Evolutionary conservation across 495 filamentous ascomycete genomes (phyloP).

Genomic region (Penicillium waksmanii): DNA sequence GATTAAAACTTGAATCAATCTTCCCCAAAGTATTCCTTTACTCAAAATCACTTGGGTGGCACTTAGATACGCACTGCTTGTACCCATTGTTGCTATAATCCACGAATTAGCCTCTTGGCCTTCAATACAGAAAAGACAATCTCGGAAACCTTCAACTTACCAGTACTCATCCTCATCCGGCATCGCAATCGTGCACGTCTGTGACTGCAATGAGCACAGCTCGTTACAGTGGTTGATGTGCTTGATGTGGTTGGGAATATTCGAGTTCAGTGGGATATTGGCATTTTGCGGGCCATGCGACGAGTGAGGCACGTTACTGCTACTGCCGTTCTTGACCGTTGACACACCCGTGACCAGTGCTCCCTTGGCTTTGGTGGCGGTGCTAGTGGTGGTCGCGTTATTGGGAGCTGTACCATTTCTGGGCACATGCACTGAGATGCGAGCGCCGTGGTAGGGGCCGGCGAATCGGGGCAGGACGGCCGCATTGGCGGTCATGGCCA

Average conservation of each 20-base stretch:
- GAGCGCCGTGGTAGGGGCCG: conserved; percentile 26
- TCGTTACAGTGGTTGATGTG: conserved; percentile 30
- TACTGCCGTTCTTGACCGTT: conserved; percentile 11
- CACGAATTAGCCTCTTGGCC: background rate
- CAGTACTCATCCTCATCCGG: conserved; percentile 36
- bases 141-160: conserved; percentile 20
- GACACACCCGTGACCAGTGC: conserved; percentile 19
- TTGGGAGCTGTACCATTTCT: conserved; percentile 21
- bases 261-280: conserved; percentile 5
- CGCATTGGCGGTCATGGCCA: conserved; percentile 26
- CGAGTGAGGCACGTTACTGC: background rate
- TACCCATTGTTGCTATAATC: conserved; percentile 27
- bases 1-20: background rate
- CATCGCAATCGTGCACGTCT: conserved; percentile 34
- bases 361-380: conserved; percentile 11
- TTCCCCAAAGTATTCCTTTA: background rate
- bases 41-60: conserved; percentile 25
- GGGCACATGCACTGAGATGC: conserved; percentile 21
- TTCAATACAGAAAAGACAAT: background rate
- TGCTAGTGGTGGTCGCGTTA: conserved; percentile 27
- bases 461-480: conserved; percentile 26
- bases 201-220: conserved; percentile 31
- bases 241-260: conserved; percentile 19
- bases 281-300: conserved; percentile 2
- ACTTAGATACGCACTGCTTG: conserved; percentile 27